Conservation (phyloP, 805 yeast species). For the Candida maris region DNA sequence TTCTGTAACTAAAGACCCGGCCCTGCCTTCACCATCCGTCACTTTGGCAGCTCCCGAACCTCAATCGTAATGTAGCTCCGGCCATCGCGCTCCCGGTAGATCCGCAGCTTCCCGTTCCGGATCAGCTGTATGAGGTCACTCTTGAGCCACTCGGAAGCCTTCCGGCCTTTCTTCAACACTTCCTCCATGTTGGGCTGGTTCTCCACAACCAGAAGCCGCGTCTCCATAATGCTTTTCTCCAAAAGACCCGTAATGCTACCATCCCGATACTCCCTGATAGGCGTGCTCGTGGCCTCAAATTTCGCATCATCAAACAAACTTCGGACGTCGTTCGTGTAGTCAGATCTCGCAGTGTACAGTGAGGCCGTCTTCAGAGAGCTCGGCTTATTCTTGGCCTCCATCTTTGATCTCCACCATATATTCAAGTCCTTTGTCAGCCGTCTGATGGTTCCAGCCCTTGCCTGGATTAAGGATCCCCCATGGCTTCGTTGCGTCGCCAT, state of each 20-base stretch:
- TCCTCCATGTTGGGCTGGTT: slow-evolving; percentile 19
- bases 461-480: slow-evolving; percentile 5
- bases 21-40: no score
- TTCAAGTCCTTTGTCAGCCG: slow-evolving; percentile 14
- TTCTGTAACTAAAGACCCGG: no score
- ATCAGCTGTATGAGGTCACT: slow-evolving; percentile 18
- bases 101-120: slow-evolving; percentile 15
- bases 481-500: slow-evolving; percentile 4
- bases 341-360: slow-evolving; percentile 5
- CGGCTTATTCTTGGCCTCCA: slow-evolving; percentile 3
- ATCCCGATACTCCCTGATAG: slow-evolving; percentile 10
- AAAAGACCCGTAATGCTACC: slow-evolving; percentile 2
- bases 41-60: slow-evolving; percentile 14
- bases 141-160: slow-evolving; percentile 18
- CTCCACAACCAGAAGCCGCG: slow-evolving; percentile 21
- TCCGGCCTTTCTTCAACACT: slow-evolving; percentile 13
- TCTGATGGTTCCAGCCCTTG: slow-evolving; percentile 11
- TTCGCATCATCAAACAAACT: slow-evolving; percentile 7
- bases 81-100: slow-evolving; percentile 16
- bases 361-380: slow-evolving; percentile 1
- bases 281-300: slow-evolving; percentile 18
- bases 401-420: slow-evolving; percentile 16
- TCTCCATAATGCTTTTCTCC: slow-evolving; percentile 10
- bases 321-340: neutral
- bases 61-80: slow-evolving; percentile 21